Evolutionary conservation across 2,329 filamentous ascomycete species (phyloP).

Genomic region (Herpotrichia juniperi): DNA sequence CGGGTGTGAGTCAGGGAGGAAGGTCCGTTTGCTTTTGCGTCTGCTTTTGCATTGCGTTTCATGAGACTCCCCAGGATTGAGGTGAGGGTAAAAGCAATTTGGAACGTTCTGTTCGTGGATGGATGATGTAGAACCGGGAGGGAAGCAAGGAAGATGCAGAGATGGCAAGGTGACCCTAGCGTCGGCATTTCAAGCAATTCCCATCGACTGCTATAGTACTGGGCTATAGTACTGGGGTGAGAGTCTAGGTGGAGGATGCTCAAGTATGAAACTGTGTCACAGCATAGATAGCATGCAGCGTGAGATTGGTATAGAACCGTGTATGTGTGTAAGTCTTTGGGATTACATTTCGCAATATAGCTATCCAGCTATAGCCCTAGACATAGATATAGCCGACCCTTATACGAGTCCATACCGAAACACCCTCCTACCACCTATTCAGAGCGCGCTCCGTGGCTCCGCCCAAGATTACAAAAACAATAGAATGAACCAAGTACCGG

Average conservation of each 20-base stretch:
- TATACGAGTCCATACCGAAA: neutral
- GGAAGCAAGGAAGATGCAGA: no score
- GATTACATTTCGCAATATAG: neutral
- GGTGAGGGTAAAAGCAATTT: no score
- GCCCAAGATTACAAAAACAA: neutral
- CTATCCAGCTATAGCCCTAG: neutral
- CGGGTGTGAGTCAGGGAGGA: neutral
- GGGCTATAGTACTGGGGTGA: no score
- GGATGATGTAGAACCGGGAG: no score
- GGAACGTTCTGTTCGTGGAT: no score
- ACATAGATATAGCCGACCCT: neutral
- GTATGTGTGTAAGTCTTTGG: neutral
- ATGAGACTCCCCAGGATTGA: no score
- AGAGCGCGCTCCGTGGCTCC: neutral
- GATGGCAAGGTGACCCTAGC: no score
- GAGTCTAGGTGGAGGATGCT: no score
- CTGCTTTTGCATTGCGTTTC: neutral
- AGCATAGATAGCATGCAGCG: no score
- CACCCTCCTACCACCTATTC: neutral
- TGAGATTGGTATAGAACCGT: no score
- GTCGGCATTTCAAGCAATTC: no score
- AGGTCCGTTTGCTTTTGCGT: neutral
- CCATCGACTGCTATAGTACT: no score
- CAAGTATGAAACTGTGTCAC: neutral
- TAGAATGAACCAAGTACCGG: neutral